These are phyloP conservation scores for Betula pendula DNA, from an alignment of 306 rosid genomes.

Conservation along the genomic window DNA sequence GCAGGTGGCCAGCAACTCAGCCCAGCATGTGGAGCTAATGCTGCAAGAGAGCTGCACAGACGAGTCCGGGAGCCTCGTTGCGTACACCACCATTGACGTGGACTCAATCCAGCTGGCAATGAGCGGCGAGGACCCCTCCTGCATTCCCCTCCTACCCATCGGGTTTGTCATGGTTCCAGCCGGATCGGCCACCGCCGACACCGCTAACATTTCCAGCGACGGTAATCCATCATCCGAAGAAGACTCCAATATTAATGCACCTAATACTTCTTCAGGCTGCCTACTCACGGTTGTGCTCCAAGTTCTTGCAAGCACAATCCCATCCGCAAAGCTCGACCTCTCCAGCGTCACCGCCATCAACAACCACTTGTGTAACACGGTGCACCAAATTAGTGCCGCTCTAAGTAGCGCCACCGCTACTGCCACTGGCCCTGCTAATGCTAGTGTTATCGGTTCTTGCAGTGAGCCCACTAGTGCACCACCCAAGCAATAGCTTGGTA, in stretches of 20 bases:
- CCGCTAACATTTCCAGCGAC: background rate
- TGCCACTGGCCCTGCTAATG: constrained; percentile 14
- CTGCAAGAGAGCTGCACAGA: constrained; percentile 94
- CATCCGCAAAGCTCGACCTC: constrained; percentile 76
- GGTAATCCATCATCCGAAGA: constrained; percentile 31
- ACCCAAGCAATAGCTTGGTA: constrained; percentile 35
- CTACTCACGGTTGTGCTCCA: constrained; percentile 82
- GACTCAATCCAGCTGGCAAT: constrained; percentile 88
- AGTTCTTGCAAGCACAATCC: constrained; percentile 77
- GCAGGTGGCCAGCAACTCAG: constrained; percentile 97
- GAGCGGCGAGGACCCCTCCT: constrained; percentile 85
- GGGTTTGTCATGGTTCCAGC: constrained; percentile 74
- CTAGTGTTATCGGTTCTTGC: constrained; percentile 29
- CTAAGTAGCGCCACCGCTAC: constrained; percentile 32
- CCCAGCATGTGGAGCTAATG: constrained; percentile 87
- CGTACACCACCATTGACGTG: constrained; percentile 74
- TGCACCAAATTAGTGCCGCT: constrained; percentile 69
- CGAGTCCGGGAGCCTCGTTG: constrained; percentile 74
- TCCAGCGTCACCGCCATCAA: constrained; percentile 76
- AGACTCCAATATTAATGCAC: background rate
- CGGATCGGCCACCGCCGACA: constrained; percentile 19
- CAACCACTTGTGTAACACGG: constrained; percentile 77
- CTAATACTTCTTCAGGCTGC: constrained; percentile 42
- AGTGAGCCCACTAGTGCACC: constrained; percentile 33
- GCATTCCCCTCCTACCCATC: constrained; percentile 87